Conservation (phyloP, 495 filamentous ascomycete genomes). For the Hypoxylon trugodes region DNA sequence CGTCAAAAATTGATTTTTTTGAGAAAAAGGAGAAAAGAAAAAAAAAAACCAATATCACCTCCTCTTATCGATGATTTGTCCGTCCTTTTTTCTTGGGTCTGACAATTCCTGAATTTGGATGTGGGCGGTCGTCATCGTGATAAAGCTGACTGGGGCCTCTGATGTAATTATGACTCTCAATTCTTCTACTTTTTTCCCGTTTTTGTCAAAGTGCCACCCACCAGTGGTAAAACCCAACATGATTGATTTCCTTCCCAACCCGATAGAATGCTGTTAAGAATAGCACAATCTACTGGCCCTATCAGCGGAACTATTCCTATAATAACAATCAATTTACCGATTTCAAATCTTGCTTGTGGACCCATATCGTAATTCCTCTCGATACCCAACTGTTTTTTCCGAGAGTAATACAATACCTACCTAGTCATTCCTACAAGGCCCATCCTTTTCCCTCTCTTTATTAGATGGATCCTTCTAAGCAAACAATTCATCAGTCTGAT, state of each 20-base stretch:
- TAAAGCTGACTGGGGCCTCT: background rate
- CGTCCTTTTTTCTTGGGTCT: no score
- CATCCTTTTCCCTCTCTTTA: background rate
- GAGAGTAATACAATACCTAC: background rate
- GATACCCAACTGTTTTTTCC: background rate
- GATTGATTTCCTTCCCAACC: background rate
- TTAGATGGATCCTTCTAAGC: constrained; percentile 24
- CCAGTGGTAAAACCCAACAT: background rate
- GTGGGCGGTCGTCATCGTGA: constrained; percentile 27
- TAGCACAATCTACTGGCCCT: background rate
- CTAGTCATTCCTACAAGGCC: background rate
- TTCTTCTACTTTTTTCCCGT: background rate
- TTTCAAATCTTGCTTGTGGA: background rate
- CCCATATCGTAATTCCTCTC: background rate
- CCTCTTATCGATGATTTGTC: no score
- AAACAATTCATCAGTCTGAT: background rate
- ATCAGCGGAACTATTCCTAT: background rate
- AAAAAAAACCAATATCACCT: no score
- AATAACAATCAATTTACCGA: background rate
- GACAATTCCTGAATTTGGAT: no score
- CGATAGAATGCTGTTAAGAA: background rate
- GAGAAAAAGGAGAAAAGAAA: no score
- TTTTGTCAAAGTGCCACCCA: background rate
- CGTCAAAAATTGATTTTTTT: no score
- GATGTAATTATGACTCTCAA: constrained; percentile 36